Evolutionary conservation across 352 stramenopile genomes (phyloP), one percentile per base, ranked within the genome.

Genomic region (Pythium aristosporum): DNA sequence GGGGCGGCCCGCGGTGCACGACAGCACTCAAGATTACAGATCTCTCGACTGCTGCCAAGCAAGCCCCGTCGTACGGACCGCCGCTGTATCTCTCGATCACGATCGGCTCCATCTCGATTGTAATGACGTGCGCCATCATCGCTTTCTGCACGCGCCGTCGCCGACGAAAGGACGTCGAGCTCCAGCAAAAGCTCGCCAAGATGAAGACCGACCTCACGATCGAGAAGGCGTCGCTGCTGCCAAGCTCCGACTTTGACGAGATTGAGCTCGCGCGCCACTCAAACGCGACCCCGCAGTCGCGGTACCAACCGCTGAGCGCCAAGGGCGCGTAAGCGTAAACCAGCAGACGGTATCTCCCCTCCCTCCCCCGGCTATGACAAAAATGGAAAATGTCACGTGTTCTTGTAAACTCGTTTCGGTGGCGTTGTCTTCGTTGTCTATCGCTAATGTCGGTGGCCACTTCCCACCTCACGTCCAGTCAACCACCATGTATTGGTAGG

Each of bases 1-100:
- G 77, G 76, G 76, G 77, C 18, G 84, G 82, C 0, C 81, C 83
- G 21, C 76, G 83, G 1, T 92, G 83, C 62, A 91, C 80, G 12
- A 77, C 75, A 52, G 57, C 59, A 28, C 11, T 73, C 16, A 76
- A 84, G 55, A 65, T 86, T 15, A 57, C 49, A 9, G 43, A 62
- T 15, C 46, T 68, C 18, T 52, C 37, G 23, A 3, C 47, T 2
- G 44, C 20, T 10, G 25, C 37, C 11, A 55, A 52, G 12, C 28
- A 50, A 5, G 25, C 41, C 3, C 53, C 57, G 9, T 73, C 62
- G 21, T 81, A 68, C 32, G 74, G 74, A 1, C 74, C 74, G 12
- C 69, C 74, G 20, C 51, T 79, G 16, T 73, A 67, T 18, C 60
- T 72, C 2, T 47, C 74, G 18, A 65, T 79, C 48, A 46, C 49